These are phyloP conservation scores for Lachancea sp. DNA, from an alignment of 805 yeast genomes.

Conservation along the genomic window DNA sequence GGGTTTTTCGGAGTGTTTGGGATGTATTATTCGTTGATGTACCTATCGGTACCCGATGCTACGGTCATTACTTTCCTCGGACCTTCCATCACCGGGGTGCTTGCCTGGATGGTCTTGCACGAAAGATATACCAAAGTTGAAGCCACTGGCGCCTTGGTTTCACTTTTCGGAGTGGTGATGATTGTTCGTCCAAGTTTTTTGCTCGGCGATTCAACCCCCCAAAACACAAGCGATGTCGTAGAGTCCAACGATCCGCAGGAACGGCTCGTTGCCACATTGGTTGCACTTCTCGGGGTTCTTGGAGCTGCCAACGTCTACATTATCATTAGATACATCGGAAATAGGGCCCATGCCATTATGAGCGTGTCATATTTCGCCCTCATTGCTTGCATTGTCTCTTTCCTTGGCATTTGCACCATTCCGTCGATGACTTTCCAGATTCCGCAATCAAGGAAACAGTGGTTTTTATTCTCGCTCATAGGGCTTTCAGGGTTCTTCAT, in stretches of 20 bases:
- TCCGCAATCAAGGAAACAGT: slow-evolving; percentile 58
- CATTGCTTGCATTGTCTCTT: slow-evolving; percentile 49
- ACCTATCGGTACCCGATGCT: slow-evolving; percentile 73
- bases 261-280: slow-evolving; percentile 54
- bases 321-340: slow-evolving; percentile 67
- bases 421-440: slow-evolving; percentile 56
- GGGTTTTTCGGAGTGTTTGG: slow-evolving; percentile 83
- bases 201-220: slow-evolving; percentile 38
- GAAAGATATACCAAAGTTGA: slow-evolving; percentile 65
- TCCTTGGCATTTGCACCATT: slow-evolving; percentile 43
- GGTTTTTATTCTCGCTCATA: slow-evolving; percentile 54
- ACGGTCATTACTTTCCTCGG: slow-evolving; percentile 71
- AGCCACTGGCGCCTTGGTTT: slow-evolving; percentile 58
- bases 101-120: slow-evolving; percentile 60
- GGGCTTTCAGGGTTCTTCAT: slow-evolving; percentile 77
- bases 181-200: slow-evolving; percentile 77
- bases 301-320: slow-evolving; percentile 70
- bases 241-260: slow-evolving; percentile 50
- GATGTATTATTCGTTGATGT: slow-evolving; percentile 65
- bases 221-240: slow-evolving; percentile 24
- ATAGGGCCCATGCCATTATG: slow-evolving; percentile 69
- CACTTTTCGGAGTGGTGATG: slow-evolving; percentile 68
- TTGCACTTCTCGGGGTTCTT: slow-evolving; percentile 59
- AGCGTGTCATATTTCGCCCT: slow-evolving; percentile 74
- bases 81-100: slow-evolving; percentile 69